phyloP scores from a whole-genome alignment of 2,329 filamentous ascomycete species.

The Colletotrichum scovillei region DNA sequence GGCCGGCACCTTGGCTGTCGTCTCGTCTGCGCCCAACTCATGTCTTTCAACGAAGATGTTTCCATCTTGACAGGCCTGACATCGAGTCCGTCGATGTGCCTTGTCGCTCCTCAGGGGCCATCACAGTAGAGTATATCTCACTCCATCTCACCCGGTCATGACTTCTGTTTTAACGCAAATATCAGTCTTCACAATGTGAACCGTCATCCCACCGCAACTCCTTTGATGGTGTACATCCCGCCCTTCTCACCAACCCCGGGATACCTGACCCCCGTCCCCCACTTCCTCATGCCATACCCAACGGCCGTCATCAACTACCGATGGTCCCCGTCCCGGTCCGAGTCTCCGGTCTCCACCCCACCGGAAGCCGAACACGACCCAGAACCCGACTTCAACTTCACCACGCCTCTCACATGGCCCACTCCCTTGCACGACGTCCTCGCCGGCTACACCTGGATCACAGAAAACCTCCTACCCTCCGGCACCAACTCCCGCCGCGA shows the following conservation, averaged over 20 bases:
- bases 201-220: conserved; percentile 48
- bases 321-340: conserved; percentile 59
- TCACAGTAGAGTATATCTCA: conserved; percentile 62
- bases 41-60: conserved; percentile 25
- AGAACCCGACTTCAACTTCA: conserved; percentile 23
- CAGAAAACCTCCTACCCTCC: conserved; percentile 54
- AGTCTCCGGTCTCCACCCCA: conserved; percentile 36
- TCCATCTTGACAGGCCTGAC: conserved; percentile 33
- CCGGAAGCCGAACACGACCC: conserved; percentile 20
- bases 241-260: conserved; percentile 51
- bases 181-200: conserved; percentile 61
- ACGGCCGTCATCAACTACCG: conserved; percentile 70
- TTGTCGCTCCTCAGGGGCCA: conserved; percentile 61
- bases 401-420: conserved; percentile 60
- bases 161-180: conserved; percentile 35
- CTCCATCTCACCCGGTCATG: not conserved
- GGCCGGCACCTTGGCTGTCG: conserved; percentile 26
- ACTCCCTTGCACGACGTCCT: conserved; percentile 67
- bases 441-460: conserved; percentile 66
- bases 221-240: conserved; percentile 68
- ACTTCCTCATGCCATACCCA: conserved; percentile 55
- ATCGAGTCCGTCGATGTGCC: conserved; percentile 57
- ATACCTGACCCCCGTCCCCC: conserved; percentile 47
- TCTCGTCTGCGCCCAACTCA: conserved; percentile 20
- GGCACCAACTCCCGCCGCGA: conserved; percentile 48